Evolutionary conservation across 2,329 filamentous ascomycete species (phyloP), one percentile per base, ranked within the genome.

Genomic region (Beauveria bassiana): DNA sequence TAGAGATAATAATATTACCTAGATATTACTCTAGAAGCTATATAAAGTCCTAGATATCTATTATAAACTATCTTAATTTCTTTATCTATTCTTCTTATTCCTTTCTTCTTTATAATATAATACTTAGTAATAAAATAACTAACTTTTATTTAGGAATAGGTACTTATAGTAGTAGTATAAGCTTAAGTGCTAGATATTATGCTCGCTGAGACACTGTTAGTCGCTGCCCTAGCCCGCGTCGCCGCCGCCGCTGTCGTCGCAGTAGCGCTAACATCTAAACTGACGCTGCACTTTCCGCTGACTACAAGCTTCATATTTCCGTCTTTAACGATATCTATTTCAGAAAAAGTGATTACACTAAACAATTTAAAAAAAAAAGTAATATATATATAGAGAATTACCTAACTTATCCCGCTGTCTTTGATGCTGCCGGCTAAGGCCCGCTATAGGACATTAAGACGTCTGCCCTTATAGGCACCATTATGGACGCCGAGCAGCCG

Each of bases 321-420:
- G 79, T 91, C 14, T 88, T 91, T 64, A 81, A 84, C 31, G 88
- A 91, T 66, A 72, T 91, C 8, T 88, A 91, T 69, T 88, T 88
- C 68, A 88, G 87, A 10, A 88, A 91, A 71, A 81, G 84, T 84
- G 72, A 65, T 74, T 70, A 2, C 22, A 22, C 22, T 7, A 14
- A 22, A 24, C 22, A 8, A 26, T 47, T 28, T 1, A 28, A 28
- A 28, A 28, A 1, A 7, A 28, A 28, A 28, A 28, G 2, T 1
- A 28, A 28, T 8, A 28, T 8, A 28, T 8, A 9, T n/a, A 46
- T 26, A 55, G 3, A 59, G 12, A 20, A 28, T 22, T 43, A 8
- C 49, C 55, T 5, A 38, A 56, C 59, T 1, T n/a, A 38, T 7
- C n/a, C 6, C 40, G 16, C 10, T 66, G 64, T n/a, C 54, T 56